These are phyloP conservation scores for Hippophae gyantsensis DNA, from an alignment of 306 rosid genomes.

Conservation along the genomic window DNA sequence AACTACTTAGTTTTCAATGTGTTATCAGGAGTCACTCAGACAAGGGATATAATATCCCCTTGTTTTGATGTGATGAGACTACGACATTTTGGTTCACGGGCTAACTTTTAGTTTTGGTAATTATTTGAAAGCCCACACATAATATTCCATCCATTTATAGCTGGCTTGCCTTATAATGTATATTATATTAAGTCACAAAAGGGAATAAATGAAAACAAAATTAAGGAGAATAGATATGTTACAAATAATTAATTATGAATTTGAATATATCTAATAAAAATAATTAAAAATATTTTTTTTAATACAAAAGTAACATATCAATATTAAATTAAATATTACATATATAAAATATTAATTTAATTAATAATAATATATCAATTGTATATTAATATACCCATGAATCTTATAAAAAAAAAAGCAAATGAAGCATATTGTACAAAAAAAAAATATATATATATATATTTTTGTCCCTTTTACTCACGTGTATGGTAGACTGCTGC, in stretches of 20 bases:
- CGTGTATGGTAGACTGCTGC: constrained; percentile 48
- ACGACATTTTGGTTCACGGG: constrained; percentile 70
- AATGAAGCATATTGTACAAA: constrained; percentile 29
- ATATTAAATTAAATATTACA: too few relatives aligned
- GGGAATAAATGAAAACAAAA: too few relatives aligned
- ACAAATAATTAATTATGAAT: constrained; percentile 8
- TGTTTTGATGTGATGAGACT: constrained; percentile 36
- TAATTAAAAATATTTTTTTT: background rate
- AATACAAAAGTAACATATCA: too few relatives aligned
- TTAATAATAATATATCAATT: too few relatives aligned
- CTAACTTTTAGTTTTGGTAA: constrained; percentile 19
- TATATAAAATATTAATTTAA: too few relatives aligned
- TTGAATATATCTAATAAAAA: constrained; percentile 6
- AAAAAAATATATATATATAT: background rate
- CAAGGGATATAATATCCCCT: constrained; percentile 15
- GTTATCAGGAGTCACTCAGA: constrained; percentile 16
- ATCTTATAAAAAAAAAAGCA: constrained; percentile 9
- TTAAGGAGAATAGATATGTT: constrained; percentile 16
- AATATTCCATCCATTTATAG: too few relatives aligned
- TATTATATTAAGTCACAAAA: too few relatives aligned
- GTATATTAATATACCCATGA: too few relatives aligned
- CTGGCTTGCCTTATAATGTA: too few relatives aligned
- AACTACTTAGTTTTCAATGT: constrained; percentile 16
- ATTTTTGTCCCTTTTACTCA: constrained; percentile 60
- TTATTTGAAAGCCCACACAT: too few relatives aligned